Conservation (phyloP, 2,329 filamentous ascomycete species). For the Xylariaceae sp. region DNA sequence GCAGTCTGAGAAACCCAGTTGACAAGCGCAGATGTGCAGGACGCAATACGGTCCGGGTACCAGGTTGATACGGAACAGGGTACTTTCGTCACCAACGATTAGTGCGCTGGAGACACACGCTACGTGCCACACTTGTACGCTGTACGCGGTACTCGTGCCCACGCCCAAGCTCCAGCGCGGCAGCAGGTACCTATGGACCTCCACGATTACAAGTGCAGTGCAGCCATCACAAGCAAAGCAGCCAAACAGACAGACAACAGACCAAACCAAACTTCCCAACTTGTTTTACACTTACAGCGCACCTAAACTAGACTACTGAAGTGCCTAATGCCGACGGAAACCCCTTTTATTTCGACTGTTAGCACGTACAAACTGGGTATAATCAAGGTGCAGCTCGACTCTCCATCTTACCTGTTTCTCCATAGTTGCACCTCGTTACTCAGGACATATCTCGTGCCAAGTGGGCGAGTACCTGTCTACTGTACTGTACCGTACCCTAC, state of each 20-base stretch:
- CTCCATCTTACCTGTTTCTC: background rate
- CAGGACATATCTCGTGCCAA: no score
- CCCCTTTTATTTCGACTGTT: background rate
- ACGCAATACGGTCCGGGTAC: no score
- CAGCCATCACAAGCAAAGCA: background rate
- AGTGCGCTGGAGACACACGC: no score
- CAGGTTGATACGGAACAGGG: no score
- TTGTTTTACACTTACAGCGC: background rate
- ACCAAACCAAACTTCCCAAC: background rate
- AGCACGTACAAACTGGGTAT: background rate
- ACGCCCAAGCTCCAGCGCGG: no score
- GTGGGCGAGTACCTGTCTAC: no score
- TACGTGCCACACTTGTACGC: no score
- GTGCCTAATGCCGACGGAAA: background rate
- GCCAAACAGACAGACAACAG: background rate
- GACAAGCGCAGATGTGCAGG: no score
- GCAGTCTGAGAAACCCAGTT: no score
- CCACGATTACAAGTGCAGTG: background rate
- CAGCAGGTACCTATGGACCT: background rate
- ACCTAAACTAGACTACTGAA: background rate
- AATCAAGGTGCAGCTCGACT: background rate
- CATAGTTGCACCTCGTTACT: background rate
- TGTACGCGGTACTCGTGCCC: no score
- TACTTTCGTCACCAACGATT: no score
- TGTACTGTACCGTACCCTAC: no score